Evolutionary conservation across 1,284 basidiomycete species (phyloP).

Genomic region (Rhodotorula mucilaginosa): DNA sequence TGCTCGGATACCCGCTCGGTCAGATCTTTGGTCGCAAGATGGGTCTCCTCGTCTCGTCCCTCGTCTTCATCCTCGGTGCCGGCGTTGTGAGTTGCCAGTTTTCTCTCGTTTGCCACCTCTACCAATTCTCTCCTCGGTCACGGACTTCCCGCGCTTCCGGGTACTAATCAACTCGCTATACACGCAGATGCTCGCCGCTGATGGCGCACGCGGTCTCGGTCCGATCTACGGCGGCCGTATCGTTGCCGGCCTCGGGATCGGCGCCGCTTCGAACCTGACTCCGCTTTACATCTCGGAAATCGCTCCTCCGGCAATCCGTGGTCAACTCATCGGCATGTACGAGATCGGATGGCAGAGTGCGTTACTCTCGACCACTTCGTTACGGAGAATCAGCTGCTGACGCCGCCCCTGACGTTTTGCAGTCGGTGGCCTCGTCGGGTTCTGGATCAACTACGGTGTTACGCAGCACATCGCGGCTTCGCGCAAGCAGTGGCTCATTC

Average conservation of each 20-base stretch:
- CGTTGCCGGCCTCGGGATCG: slow-evolving; percentile 43
- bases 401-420: no score
- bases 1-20: slow-evolving; percentile 25
- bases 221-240: slow-evolving; percentile 45
- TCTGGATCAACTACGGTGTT: slow-evolving; percentile 30
- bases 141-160: no score
- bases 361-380: neutral
- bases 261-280: slow-evolving; percentile 44
- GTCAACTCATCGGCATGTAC: slow-evolving; percentile 47
- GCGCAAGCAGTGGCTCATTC: slow-evolving; percentile 21
- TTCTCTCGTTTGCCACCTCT: neutral
- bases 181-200: slow-evolving; percentile 22
- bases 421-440: slow-evolving; percentile 37
- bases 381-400: neutral
- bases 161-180: no score
- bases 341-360: slow-evolving; percentile 47
- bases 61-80: slow-evolving; percentile 45
- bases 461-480: slow-evolving; percentile 10
- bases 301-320: slow-evolving; percentile 44
- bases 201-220: slow-evolving; percentile 14
- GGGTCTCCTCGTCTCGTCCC: slow-evolving; percentile 39
- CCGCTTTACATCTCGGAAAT: slow-evolving; percentile 48
- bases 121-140: neutral
- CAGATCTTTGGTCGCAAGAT: slow-evolving; percentile 32
- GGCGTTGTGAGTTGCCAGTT: slow-evolving; percentile 30